phyloP scores from a whole-genome alignment of 257 asterid species.

The Solanum medicagineum region DNA sequence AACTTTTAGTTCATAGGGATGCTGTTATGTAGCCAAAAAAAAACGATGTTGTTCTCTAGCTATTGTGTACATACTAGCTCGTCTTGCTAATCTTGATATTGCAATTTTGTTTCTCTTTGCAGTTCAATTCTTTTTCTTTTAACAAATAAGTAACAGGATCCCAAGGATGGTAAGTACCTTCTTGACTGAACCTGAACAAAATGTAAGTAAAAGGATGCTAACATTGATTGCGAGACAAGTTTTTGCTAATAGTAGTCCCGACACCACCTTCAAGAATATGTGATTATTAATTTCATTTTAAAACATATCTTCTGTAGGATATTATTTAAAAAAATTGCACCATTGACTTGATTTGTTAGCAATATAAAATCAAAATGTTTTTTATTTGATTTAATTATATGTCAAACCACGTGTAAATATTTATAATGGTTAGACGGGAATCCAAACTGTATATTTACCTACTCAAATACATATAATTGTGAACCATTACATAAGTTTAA shows the following conservation, averaged over 20 bases:
- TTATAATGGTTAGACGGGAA: not conserved
- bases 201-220: not conserved
- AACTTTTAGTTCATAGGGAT: not conserved
- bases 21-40: not conserved
- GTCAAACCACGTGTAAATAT: not conserved
- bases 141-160: not conserved
- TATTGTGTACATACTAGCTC: not conserved
- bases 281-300: not conserved
- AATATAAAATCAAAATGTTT: no score
- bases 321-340: no score
- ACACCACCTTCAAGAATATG: not conserved
- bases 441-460: not conserved
- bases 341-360: no score
- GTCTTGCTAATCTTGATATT: not conserved
- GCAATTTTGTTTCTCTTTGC: not conserved
- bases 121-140: not conserved
- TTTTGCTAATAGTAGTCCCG: not conserved
- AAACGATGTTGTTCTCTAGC: not conserved
- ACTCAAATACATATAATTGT: not conserved
- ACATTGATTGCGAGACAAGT: not conserved
- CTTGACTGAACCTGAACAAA: not conserved
- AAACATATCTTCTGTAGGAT: not conserved
- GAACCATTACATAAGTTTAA: not conserved
- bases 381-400: no score
- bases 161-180: no score